phyloP scores from a whole-genome alignment of 306 rosid genomes.

The Cucumis melo region DNA sequence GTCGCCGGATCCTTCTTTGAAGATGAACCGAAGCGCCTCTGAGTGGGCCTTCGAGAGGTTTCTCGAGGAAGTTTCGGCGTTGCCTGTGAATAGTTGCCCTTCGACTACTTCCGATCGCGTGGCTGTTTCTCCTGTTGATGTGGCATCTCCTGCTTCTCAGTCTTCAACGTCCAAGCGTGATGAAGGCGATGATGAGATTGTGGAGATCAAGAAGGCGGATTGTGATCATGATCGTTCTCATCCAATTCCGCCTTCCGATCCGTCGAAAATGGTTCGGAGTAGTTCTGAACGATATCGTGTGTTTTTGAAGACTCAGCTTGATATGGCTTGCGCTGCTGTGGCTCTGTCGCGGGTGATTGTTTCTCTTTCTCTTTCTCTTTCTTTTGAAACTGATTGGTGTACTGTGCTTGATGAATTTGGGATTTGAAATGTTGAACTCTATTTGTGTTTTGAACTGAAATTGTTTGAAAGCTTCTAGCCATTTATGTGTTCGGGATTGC shows the following conservation, averaged over 20 bases:
- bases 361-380: neutral
- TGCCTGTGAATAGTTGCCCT: slow-evolving; percentile 8
- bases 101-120: slow-evolving; percentile 2
- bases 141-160: slow-evolving; percentile 25
- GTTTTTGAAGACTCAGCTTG: slow-evolving; percentile 35
- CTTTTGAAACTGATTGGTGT: neutral
- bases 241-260: slow-evolving; percentile 19
- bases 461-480: neutral
- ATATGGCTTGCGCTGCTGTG: slow-evolving; percentile 44
- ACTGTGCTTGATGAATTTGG: neutral
- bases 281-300: slow-evolving; percentile 23
- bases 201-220: slow-evolving; percentile 29
- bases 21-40: slow-evolving; percentile 38
- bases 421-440: neutral
- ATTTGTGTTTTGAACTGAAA: neutral
- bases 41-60: slow-evolving; percentile 42
- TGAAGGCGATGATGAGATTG: slow-evolving; percentile 24
- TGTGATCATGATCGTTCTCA: slow-evolving; percentile 12
- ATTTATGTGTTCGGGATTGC: slow-evolving; percentile 1
- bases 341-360: slow-evolving; percentile 31
- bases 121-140: slow-evolving; percentile 6
- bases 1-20: slow-evolving; percentile 8
- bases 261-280: neutral
- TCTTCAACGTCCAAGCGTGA: slow-evolving; percentile 31
- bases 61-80: slow-evolving; percentile 26